Percentiles rank a stretch among this genome's conserved stretches.
These are phyloP conservation scores for Dipodascus geniculatus DNA, from an alignment of 805 yeast genomes.

Conservation along the genomic window DNA sequence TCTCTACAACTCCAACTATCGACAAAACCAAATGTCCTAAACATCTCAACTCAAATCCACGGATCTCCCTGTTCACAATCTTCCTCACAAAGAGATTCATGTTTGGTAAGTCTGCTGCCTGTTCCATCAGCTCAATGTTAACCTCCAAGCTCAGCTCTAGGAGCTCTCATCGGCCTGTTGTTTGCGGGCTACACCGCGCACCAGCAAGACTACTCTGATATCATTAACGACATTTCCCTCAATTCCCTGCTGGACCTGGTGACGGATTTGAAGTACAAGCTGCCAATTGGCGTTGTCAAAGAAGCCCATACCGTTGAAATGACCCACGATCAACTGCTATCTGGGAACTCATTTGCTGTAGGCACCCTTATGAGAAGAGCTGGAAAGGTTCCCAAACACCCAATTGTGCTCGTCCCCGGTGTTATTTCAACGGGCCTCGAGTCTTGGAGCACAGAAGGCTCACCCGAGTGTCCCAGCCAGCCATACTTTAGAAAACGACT, in stretches of 20 bases:
- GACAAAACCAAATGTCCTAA: not conserved
- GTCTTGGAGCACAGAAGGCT: slow-evolving; percentile 76
- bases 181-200: slow-evolving; percentile 54
- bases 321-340: slow-evolving; percentile 22
- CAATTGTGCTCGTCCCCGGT: slow-evolving; percentile 91
- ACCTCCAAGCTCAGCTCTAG: slow-evolving; percentile 29
- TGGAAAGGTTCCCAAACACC: slow-evolving; percentile 47
- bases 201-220: slow-evolving; percentile 33
- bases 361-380: slow-evolving; percentile 51
- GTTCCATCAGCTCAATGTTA: not conserved
- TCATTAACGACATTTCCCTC: slow-evolving; percentile 37
- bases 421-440: slow-evolving; percentile 92
- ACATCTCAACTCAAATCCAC: not conserved
- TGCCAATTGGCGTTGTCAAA: slow-evolving; percentile 56
- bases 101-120: not conserved
- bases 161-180: slow-evolving; percentile 59
- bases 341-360: slow-evolving; percentile 76
- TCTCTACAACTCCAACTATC: not conserved
- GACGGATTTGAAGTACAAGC: slow-evolving; percentile 60
- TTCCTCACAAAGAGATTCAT: not conserved
- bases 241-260: slow-evolving; percentile 47
- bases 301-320: slow-evolving; percentile 45
- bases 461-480: slow-evolving; percentile 69
- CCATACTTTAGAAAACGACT: slow-evolving; percentile 80
- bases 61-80: not conserved